Percentiles rank a stretch among this genome's conserved stretches.
Evolutionary conservation across 2,329 filamentous ascomycete species (phyloP).

Genomic region (Capronia coronata): DNA sequence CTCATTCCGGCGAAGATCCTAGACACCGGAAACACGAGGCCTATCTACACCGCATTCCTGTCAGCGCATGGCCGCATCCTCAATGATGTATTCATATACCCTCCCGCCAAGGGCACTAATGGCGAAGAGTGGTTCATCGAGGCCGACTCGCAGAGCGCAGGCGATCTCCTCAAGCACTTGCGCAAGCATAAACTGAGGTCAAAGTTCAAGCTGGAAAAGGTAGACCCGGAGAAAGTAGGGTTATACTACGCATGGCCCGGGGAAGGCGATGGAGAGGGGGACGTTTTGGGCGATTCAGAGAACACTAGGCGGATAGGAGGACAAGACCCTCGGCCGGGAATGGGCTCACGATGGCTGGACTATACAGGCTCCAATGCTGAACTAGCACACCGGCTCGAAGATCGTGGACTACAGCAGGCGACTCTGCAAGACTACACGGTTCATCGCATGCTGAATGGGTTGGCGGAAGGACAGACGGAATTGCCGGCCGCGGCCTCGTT

Average conservation of each 20-base stretch:
- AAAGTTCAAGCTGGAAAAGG: slow-evolving; percentile 62
- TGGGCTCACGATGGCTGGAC: slow-evolving; percentile 20
- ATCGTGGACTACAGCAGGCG: slow-evolving; percentile 6
- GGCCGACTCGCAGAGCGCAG: slow-evolving; percentile 63
- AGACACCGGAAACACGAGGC: slow-evolving; percentile 33
- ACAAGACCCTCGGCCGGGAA: slow-evolving; percentile 21
- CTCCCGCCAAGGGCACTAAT: slow-evolving; percentile 40
- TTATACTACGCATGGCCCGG: slow-evolving; percentile 26
- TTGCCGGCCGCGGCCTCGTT: slow-evolving; percentile 64
- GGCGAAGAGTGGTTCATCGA: slow-evolving; percentile 66
- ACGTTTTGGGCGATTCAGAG: neutral
- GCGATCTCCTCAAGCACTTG: slow-evolving; percentile 62
- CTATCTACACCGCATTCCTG: slow-evolving; percentile 74
- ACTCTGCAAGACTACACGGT: slow-evolving; percentile 61
- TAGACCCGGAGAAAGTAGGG: slow-evolving; percentile 55
- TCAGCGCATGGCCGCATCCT: slow-evolving; percentile 78
- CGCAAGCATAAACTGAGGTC: slow-evolving; percentile 79
- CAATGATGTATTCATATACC: slow-evolving; percentile 87
- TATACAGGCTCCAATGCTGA: slow-evolving; percentile 6
- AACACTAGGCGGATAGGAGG: slow-evolving; percentile 10
- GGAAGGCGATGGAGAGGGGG: neutral
- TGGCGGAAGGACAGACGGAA: slow-evolving; percentile 79
- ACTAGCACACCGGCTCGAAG: slow-evolving; percentile 21
- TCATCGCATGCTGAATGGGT: slow-evolving; percentile 69
- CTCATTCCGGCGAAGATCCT: slow-evolving; percentile 65